Conservation (phyloP, 2,329 filamentous ascomycete species). For the Furcasterigmium sp. region DNA sequence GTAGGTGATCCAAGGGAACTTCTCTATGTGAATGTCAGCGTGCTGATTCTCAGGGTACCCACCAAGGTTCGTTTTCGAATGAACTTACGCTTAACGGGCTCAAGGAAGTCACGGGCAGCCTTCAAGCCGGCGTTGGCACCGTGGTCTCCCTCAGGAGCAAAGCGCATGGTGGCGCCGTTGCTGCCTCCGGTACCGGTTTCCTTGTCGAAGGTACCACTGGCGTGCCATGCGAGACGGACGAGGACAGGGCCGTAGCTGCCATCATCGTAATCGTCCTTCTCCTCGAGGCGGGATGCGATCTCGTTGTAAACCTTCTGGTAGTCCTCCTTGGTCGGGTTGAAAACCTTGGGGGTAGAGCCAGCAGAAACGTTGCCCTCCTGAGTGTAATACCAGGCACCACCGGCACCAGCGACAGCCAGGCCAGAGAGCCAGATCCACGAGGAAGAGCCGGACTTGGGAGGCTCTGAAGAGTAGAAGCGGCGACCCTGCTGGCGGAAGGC, state of each 20-base stretch:
- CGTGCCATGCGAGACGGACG: constrained; percentile 89
- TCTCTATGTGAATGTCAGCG: constrained; percentile 35
- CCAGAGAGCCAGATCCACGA: constrained; percentile 53
- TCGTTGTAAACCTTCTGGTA: constrained; percentile 95
- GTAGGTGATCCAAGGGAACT: constrained; percentile 95
- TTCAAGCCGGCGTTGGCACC: constrained; percentile 90
- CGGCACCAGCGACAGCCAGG: constrained; percentile 54
- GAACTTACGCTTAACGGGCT: constrained; percentile 74
- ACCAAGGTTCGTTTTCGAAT: neutral
- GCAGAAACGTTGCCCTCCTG: constrained; percentile 45
- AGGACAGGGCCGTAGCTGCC: constrained; percentile 93
- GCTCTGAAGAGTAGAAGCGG: constrained; percentile 74
- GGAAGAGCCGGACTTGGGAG: constrained; percentile 43
- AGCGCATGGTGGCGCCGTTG: constrained; percentile 97
- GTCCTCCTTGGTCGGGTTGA: constrained; percentile 75
- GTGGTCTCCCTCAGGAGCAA: constrained; percentile 81
- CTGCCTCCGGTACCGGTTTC: constrained; percentile 84
- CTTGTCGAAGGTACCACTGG: constrained; percentile 86
- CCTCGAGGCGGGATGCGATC: constrained; percentile 72
- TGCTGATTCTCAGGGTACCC: neutral
- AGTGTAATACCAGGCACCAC: constrained; percentile 63
- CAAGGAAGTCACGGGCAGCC: constrained; percentile 83
- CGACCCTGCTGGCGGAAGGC: constrained; percentile 69
- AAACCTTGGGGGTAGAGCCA: constrained; percentile 44
- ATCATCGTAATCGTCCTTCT: constrained; percentile 94